phyloP scores from a whole-genome alignment of 352 stramenopile genomes.

The Globisporangium spiculum region DNA sequence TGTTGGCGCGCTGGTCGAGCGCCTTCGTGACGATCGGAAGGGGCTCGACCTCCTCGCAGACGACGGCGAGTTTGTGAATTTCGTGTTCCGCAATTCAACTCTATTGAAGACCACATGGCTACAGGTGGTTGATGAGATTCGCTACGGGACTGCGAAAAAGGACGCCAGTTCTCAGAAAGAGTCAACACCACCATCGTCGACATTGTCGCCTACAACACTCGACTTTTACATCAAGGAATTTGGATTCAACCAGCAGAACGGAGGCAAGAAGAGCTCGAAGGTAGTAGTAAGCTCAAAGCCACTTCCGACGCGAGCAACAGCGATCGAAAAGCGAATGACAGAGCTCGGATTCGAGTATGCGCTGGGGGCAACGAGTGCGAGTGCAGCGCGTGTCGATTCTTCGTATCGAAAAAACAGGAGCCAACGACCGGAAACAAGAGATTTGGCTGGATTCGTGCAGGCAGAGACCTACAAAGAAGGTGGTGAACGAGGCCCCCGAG shows the following conservation, averaged over 20 bases:
- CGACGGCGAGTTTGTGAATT: slow-evolving; percentile 51
- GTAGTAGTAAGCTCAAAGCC: slow-evolving; percentile 2
- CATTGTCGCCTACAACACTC: slow-evolving; percentile 13
- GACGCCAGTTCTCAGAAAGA: not conserved
- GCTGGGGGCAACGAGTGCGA: slow-evolving; percentile 8
- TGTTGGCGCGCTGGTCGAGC: slow-evolving; percentile 38
- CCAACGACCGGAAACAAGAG: slow-evolving; percentile 6
- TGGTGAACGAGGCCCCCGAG: not conserved
- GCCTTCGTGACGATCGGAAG: slow-evolving; percentile 28
- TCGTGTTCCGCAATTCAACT: slow-evolving; percentile 53
- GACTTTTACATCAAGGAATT: slow-evolving; percentile 46
- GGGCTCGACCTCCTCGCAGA: slow-evolving; percentile 42
- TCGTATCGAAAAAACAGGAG: not conserved
- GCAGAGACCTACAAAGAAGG: not conserved
- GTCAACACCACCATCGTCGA: not conserved
- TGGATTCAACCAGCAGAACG: slow-evolving; percentile 14
- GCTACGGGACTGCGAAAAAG: slow-evolving; percentile 19
- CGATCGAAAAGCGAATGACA: slow-evolving; percentile 38
- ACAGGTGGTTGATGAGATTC: slow-evolving; percentile 43
- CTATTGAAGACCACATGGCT: slow-evolving; percentile 49
- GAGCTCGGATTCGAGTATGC: slow-evolving; percentile 42
- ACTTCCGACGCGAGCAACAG: slow-evolving; percentile 39
- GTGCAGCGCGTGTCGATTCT: not conserved
- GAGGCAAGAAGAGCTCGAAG: not conserved
- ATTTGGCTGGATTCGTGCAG: not conserved